Base-by-base conservation (phyloP, 2,329 filamentous ascomycete species). In the Ophiostoma ips region DNA sequence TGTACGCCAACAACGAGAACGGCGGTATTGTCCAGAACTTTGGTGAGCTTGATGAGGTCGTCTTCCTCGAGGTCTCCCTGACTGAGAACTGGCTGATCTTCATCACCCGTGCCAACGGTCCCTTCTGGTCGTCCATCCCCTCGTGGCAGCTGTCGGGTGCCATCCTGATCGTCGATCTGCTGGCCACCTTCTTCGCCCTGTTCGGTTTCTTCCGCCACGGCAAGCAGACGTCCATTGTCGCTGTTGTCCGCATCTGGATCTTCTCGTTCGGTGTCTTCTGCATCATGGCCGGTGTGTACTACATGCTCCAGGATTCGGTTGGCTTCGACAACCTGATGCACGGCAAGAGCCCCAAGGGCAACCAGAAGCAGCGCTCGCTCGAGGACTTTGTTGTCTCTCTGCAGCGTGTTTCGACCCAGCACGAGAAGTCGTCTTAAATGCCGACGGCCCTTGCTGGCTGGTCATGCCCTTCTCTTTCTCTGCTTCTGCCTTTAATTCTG, bases 31-130 rank as follows among this genome's bases (percentile, higher is more conserved):
- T 89, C 57, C 84, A 94, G 75, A 90, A 92, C 71, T 85, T 83
- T 60, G 87, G 87, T 76, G 77, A 82, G 63, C 71, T 85, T 50
- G 86, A 94, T 59, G 79, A 81, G 59, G 81, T 94, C 52, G 69
- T 95, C 61, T 94, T 94, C 77, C 81, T 95, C 35, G 79, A 94
- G 70, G 86, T 94, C 66, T 87, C 85, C 12, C 77, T 94, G 50
- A 89, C 87, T 53, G 86, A 94, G 75, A 95, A 94, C 72, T 94
- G 88, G 87, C 77, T 94, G 48, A 95, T 95, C 68, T 94, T 95
- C 73, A 90, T 94, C 70, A 94, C 87, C 57, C 87, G 88, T 75
- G 84, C 87, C 69, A 89, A 89, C 68, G 87, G 87, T 61, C 86
- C 87, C 50, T 90, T 94, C 76, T 94, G 87, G 87, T 88, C 84